phyloP scores from a whole-genome alignment of 83 land plant species.

The Picea abies region DNA sequence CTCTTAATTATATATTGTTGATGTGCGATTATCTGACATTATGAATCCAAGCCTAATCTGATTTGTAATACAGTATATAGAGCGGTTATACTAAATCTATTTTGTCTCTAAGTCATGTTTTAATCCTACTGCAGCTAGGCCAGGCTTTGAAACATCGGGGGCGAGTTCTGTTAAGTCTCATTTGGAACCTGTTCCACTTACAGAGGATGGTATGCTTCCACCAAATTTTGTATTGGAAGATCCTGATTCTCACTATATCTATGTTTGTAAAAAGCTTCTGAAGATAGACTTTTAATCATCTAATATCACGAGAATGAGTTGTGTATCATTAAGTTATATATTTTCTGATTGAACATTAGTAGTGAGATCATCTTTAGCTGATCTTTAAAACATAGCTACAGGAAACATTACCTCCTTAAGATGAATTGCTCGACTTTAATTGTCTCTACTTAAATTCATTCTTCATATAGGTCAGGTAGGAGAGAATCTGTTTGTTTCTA shows the following conservation, averaged over 20 bases:
- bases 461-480: background rate
- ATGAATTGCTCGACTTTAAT: background rate
- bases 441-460: background rate
- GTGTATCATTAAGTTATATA: background rate
- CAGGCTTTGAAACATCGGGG: constrained; percentile 47
- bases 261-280: constrained; percentile 58
- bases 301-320: constrained; percentile 1
- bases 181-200: constrained; percentile 60
- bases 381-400: constrained; percentile 1
- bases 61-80: no score
- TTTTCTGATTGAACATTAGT: background rate
- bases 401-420: background rate
- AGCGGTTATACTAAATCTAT: background rate
- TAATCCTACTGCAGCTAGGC: constrained; percentile 61
- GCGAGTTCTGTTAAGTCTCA: constrained; percentile 29
- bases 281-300: constrained; percentile 1
- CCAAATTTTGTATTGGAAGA: constrained; percentile 64
- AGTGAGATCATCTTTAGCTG: background rate
- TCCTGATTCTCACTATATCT: constrained; percentile 86
- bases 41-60: no score
- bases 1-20: background rate
- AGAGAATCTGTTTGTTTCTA: background rate
- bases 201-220: constrained; percentile 53
- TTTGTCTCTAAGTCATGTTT: background rate
- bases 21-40: background rate